phyloP scores from a whole-genome alignment of 2,329 filamentous ascomycete genomes.

The Cytospora chrysosperma region DNA sequence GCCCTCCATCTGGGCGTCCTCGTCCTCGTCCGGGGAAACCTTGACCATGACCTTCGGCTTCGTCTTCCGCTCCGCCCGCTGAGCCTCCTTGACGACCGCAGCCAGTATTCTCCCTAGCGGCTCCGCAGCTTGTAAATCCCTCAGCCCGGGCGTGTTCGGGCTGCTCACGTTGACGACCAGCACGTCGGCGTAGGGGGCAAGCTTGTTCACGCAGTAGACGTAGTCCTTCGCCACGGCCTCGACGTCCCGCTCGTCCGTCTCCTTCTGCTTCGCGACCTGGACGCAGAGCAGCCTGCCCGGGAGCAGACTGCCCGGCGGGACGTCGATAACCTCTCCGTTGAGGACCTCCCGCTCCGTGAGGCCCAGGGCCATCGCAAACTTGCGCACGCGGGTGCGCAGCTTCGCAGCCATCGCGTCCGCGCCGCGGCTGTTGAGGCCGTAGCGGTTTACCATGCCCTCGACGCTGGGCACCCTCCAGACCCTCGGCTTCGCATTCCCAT shows the following conservation, averaged over 20 bases:
- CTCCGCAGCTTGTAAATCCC: constrained; percentile 80
- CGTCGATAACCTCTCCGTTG: constrained; percentile 66
- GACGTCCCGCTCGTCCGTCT: constrained; percentile 80
- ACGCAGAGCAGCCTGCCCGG: constrained; percentile 79
- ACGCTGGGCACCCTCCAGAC: constrained; percentile 84
- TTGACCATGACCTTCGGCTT: constrained; percentile 94
- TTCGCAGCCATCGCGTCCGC: constrained; percentile 82
- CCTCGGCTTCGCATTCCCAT: constrained; percentile 82
- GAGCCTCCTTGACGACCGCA: constrained; percentile 79
- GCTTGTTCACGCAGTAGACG: constrained; percentile 79
- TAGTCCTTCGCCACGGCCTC: constrained; percentile 79
- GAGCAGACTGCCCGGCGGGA: constrained; percentile 78
- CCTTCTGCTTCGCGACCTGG: constrained; percentile 96
- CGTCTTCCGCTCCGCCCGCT: constrained; percentile 60
- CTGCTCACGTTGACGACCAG: constrained; percentile 98
- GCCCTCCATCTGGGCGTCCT: constrained; percentile 77
- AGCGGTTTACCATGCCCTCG: constrained; percentile 90
- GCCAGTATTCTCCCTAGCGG: constrained; percentile 78
- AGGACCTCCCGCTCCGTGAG: constrained; percentile 72
- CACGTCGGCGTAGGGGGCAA: constrained; percentile 89
- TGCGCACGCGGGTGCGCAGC: constrained; percentile 73
- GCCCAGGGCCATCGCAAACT: constrained; percentile 71
- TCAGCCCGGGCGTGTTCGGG: constrained; percentile 89
- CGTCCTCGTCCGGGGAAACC: constrained; percentile 93
- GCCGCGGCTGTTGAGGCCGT: constrained; percentile 89